Evolutionary conservation across 441 rosid species (phyloP).

Genomic region (Eruca vesicaria): DNA sequence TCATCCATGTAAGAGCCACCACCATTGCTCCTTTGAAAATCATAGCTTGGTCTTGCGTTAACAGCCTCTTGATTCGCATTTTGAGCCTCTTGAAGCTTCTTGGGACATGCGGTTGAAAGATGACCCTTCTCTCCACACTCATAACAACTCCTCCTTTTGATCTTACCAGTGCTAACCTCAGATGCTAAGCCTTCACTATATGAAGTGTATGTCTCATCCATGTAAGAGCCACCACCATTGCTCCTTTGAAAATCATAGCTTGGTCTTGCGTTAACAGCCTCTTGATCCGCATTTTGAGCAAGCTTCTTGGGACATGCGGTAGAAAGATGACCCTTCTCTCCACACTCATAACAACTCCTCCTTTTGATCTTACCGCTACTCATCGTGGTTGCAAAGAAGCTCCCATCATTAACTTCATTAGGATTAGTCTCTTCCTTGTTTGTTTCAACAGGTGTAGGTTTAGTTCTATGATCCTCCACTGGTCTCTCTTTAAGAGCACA

Average conservation of each 20-base stretch:
- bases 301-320: slow-evolving; percentile 74
- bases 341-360: slow-evolving; percentile 79
- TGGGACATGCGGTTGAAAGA: slow-evolving; percentile 75
- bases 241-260: neutral
- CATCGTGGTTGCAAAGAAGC: slow-evolving; percentile 5
- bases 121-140: slow-evolving; percentile 90
- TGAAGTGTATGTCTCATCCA: neutral
- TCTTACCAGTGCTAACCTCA: slow-evolving; percentile 38
- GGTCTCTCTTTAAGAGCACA: slow-evolving; percentile 70
- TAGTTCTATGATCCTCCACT: slow-evolving; percentile 8
- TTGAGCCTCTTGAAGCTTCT: slow-evolving; percentile 35
- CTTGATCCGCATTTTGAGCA: neutral
- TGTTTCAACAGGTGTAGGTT: slow-evolving; percentile 46
- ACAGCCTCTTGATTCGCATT: too few species aligned
- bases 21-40: neutral
- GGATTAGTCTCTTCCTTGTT: neutral
- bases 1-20: neutral
- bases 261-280: neutral
- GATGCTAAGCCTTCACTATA: neutral
- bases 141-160: slow-evolving; percentile 74
- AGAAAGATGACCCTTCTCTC: slow-evolving; percentile 83
- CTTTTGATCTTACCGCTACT: slow-evolving; percentile 54
- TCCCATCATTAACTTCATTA: neutral
- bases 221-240: neutral
- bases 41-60: neutral